phyloP scores from a whole-genome alignment of 768 basidiomycete species.

The Lentinula guzmanii region DNA sequence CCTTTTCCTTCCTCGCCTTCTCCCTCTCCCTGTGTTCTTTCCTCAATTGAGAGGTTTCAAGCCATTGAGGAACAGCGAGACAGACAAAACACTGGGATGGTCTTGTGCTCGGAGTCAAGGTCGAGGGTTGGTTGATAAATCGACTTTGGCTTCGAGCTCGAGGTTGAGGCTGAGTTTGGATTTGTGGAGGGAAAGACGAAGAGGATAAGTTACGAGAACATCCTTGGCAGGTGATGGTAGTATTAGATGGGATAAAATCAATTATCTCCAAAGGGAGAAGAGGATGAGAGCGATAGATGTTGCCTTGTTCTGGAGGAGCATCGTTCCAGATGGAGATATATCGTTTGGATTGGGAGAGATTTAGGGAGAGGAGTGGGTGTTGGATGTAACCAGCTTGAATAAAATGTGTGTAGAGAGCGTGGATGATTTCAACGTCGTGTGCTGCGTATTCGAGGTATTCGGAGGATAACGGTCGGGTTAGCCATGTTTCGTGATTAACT shows the following conservation, averaged over 20 bases:
- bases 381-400: neutral
- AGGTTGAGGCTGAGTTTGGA: too few species aligned
- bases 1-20: neutral
- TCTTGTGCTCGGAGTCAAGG: too few species aligned
- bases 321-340: neutral
- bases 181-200: neutral
- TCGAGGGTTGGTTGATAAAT: too few species aligned
- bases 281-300: conserved; percentile 1
- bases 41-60: neutral
- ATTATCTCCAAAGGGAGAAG: conserved; percentile 1
- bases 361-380: neutral
- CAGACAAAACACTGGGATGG: neutral
- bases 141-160: too few species aligned
- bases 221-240: neutral
- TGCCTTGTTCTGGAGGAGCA: neutral
- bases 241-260: neutral
- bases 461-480: conserved; percentile 26
- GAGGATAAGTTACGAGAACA: neutral
- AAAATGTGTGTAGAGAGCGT: conserved; percentile 28
- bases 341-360: neutral
- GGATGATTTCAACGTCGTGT: conserved; percentile 34
- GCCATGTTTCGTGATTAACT: conserved; percentile 21
- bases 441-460: conserved; percentile 35
- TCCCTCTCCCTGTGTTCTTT: neutral
- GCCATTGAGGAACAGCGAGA: neutral